phyloP scores from a whole-genome alignment of 805 yeast genomes.

The Candida maesae region DNA sequence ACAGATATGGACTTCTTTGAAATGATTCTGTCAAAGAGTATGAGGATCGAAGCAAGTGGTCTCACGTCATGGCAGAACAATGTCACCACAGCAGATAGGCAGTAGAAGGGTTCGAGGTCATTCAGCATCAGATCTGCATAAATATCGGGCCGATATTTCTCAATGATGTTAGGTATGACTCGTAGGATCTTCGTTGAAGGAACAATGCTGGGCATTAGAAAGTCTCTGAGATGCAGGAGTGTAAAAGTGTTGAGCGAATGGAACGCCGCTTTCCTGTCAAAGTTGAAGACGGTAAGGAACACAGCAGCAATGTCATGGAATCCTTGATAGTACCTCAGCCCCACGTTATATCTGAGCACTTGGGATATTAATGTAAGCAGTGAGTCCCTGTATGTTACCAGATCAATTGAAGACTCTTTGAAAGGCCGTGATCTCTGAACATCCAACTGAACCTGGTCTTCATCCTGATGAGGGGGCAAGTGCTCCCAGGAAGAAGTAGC shows the following conservation, averaged over 20 bases:
- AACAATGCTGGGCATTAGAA: conserved; percentile 68
- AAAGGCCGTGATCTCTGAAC: conserved; percentile 64
- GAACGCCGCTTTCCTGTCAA: conserved; percentile 29
- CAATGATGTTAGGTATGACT: conserved; percentile 61
- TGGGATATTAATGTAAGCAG: conserved; percentile 41
- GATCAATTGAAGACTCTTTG: conserved; percentile 29
- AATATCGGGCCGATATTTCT: conserved; percentile 42
- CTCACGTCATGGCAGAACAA: conserved; percentile 69
- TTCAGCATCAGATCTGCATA: conserved; percentile 32
- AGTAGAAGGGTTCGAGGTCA: conserved; percentile 57
- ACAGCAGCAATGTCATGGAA: conserved; percentile 82
- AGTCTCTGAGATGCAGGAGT: conserved; percentile 69
- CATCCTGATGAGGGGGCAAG: conserved; percentile 52
- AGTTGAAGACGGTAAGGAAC: conserved; percentile 49
- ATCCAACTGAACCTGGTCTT: conserved; percentile 75
- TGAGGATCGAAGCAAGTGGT: conserved; percentile 44
- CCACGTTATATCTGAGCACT: conserved; percentile 58
- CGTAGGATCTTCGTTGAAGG: conserved; percentile 63
- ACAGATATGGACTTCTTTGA: conserved; percentile 50
- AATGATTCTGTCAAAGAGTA: conserved; percentile 68
- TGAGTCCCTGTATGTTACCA: conserved; percentile 19
- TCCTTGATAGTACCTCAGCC: conserved; percentile 83
- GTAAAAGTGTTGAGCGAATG: conserved; percentile 48
- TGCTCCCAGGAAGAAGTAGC: neutral
- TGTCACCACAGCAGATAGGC: conserved; percentile 75